Evolutionary conservation across 2,329 filamentous ascomycete genomes (phyloP).

Genomic region (Penicillium crustosum): DNA sequence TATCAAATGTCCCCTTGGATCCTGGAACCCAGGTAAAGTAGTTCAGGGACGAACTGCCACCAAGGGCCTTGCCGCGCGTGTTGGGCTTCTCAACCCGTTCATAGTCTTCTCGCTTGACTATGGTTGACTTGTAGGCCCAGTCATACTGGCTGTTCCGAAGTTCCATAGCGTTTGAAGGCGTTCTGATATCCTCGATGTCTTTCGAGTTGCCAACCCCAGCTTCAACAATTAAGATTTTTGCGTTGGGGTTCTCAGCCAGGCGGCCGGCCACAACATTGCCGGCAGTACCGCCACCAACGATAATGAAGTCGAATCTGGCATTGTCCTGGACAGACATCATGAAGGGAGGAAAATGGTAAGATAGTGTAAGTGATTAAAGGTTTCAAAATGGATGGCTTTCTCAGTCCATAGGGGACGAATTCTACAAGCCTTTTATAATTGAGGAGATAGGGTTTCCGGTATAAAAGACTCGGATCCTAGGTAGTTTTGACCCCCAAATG

Average conservation of each 20-base stretch:
- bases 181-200: conserved; percentile 55
- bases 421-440: neutral
- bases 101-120: conserved; percentile 58
- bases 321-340: conserved; percentile 3
- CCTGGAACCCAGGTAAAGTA: conserved; percentile 66
- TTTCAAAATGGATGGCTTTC: neutral
- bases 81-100: conserved; percentile 64
- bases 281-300: conserved; percentile 40
- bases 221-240: conserved; percentile 41
- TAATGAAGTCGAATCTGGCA: conserved; percentile 32
- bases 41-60: conserved; percentile 60
- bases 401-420: neutral
- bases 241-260: conserved; percentile 52
- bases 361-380: neutral
- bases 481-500: neutral
- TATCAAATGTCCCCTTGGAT: conserved; percentile 56
- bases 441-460: neutral
- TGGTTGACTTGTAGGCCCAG: conserved; percentile 62
- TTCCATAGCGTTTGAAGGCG: conserved; percentile 57
- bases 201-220: conserved; percentile 47
- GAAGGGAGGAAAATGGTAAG: neutral
- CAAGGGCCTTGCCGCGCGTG: conserved; percentile 60
- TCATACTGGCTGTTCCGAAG: conserved; percentile 59
- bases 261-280: conserved; percentile 49
- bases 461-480: neutral